A percentile compares a stretch with the other conserved stretches of the same genome.
Conservation (phyloP, 116 monocot species). For the Posidonia oceanica region DNA sequence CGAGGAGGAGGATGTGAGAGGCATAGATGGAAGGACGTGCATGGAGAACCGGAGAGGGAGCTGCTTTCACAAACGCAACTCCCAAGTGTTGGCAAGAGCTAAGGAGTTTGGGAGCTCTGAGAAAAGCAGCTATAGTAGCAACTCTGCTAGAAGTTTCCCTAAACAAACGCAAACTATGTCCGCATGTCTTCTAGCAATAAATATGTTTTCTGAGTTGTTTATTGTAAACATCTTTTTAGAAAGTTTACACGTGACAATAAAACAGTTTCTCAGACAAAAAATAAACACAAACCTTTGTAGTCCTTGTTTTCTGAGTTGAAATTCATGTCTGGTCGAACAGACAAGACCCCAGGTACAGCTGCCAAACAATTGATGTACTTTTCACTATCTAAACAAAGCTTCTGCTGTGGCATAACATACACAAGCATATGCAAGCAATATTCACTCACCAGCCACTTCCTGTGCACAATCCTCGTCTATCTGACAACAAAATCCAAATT, state of each 20-base stretch:
- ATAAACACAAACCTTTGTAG: neutral
- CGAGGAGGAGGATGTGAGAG: constrained; percentile 40
- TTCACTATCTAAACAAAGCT: neutral
- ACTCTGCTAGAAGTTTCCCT: no score
- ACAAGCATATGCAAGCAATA: neutral
- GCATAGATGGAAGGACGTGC: no score
- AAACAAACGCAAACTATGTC: no score
- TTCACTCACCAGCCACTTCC: constrained; percentile 65
- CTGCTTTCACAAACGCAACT: no score
- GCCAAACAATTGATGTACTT: constrained; percentile 14
- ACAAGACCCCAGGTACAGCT: constrained; percentile 71
- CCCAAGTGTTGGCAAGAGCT: no score
- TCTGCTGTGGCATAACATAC: neutral
- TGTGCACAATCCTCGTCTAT: constrained; percentile 78
- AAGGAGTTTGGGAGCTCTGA: no score
- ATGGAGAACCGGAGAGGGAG: no score
- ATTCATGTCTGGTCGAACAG: constrained; percentile 15
- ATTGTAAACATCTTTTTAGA: no score
- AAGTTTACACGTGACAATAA: no score
- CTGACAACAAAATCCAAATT: constrained; percentile 83
- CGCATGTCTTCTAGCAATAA: no score
- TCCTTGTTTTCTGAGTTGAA: neutral
- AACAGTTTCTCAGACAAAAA: neutral
- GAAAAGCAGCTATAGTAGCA: no score
- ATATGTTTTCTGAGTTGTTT: no score